phyloP scores from a whole-genome alignment of 2,329 filamentous ascomycete species.

The Pyrenophora graminea region DNA sequence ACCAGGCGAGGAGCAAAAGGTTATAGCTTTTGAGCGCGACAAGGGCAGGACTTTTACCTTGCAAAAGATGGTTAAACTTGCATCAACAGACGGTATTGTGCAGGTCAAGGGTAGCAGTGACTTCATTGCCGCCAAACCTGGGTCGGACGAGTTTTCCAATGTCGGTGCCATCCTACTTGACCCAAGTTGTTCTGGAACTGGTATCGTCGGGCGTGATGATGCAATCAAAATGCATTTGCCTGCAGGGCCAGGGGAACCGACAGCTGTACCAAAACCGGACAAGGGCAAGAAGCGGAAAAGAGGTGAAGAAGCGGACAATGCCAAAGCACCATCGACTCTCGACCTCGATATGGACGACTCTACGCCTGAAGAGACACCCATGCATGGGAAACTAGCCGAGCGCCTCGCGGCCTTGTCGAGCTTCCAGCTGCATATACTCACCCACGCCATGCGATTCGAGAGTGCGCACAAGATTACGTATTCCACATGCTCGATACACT shows the following conservation, averaged over 20 bases:
- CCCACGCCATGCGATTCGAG: slow-evolving; percentile 84
- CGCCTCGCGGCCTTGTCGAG: slow-evolving; percentile 74
- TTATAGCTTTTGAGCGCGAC: slow-evolving; percentile 84
- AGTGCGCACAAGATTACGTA: slow-evolving; percentile 73
- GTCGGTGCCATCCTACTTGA: slow-evolving; percentile 86
- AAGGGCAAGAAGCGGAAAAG: slow-evolving; percentile 44
- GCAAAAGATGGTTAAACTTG: slow-evolving; percentile 79
- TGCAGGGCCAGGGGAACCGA: slow-evolving; percentile 3
- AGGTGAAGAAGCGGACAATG: slow-evolving; percentile 9
- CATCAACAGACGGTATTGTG: slow-evolving; percentile 70
- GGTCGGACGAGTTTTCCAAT: slow-evolving; percentile 62
- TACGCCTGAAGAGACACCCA: slow-evolving; percentile 46
- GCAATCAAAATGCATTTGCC: slow-evolving; percentile 65
- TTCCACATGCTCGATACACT: slow-evolving; percentile 89
- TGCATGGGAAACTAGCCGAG: slow-evolving; percentile 46
- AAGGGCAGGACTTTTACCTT: slow-evolving; percentile 71
- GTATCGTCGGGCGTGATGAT: slow-evolving; percentile 89
- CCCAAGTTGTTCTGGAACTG: slow-evolving; percentile 93
- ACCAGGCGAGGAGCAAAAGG: slow-evolving; percentile 46
- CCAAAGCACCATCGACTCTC: slow-evolving; percentile 18
- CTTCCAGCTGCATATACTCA: slow-evolving; percentile 80
- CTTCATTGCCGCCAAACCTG: slow-evolving; percentile 76
- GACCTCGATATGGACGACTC: slow-evolving; percentile 36
- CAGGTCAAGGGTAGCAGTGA: slow-evolving; percentile 75
- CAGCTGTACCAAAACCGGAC: slow-evolving; percentile 29